phyloP scores from a whole-genome alignment of 192 early-diverging fungal species.

The Coemansia sp. region DNA sequence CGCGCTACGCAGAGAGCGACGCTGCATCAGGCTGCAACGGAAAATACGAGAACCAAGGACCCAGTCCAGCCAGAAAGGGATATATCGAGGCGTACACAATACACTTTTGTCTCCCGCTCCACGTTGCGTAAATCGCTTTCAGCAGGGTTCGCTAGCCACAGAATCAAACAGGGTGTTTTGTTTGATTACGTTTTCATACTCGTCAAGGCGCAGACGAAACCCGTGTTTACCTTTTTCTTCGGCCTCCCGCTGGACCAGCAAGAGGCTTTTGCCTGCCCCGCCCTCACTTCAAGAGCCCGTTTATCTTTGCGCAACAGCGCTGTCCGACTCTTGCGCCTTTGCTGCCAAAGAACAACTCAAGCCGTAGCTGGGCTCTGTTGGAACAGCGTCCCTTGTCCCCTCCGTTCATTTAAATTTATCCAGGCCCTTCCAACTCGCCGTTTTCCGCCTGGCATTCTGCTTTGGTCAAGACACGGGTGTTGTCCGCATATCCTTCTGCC shows the following conservation, averaged over 20 bases:
- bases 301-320: background rate
- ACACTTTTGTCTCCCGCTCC: background rate
- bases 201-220: too few relatives aligned
- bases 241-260: too few relatives aligned
- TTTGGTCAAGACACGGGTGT: background rate
- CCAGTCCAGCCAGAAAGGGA: background rate
- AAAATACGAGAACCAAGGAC: background rate
- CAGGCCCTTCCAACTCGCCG: background rate
- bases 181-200: background rate
- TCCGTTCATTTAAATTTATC: constrained; percentile 7
- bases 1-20: too few relatives aligned
- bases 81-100: background rate
- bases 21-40: too few relatives aligned
- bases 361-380: background rate
- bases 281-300: background rate
- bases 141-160: background rate
- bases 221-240: constrained; percentile 2
- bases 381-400: background rate
- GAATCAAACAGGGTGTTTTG: background rate
- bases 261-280: too few relatives aligned
- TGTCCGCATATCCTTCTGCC: background rate
- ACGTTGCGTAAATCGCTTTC: background rate
- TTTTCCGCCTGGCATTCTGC: background rate
- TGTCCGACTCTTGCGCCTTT: background rate
- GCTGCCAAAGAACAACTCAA: background rate